These are phyloP conservation scores for Russula sp. DNA, from an alignment of 768 basidiomycete species.

Conservation along the genomic window DNA sequence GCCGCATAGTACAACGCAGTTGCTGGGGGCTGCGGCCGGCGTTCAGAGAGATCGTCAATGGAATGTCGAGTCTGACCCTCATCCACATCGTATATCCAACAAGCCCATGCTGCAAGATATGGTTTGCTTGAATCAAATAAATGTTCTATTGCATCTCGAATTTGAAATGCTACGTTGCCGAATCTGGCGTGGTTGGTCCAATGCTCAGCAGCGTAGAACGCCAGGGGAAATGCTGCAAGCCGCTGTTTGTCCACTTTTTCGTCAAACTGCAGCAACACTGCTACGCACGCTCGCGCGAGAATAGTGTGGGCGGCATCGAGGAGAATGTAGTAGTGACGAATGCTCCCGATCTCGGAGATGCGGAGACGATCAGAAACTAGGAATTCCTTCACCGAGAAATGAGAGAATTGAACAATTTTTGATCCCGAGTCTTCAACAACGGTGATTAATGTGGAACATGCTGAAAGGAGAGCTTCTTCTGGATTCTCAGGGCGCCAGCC, in stretches of 20 bases:
- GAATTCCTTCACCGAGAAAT: background rate
- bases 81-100: background rate
- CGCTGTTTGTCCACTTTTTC: background rate
- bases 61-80: background rate
- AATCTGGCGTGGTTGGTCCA: background rate
- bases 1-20: background rate
- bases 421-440: background rate
- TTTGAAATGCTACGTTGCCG: background rate
- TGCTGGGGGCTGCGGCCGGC: background rate
- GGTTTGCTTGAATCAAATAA: background rate
- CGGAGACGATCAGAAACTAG: background rate
- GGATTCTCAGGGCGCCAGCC: background rate
- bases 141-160: background rate
- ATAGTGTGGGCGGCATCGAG: background rate
- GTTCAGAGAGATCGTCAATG: background rate
- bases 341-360: background rate
- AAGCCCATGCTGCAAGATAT: background rate
- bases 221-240: background rate
- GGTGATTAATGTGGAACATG: background rate
- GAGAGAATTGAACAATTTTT: background rate
- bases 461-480: background rate
- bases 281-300: background rate
- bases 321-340: background rate
- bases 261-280: background rate
- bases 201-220: background rate